Conservation (phyloP, 495 filamentous ascomycete genomes). For the Margaritispora aquatica region DNA sequence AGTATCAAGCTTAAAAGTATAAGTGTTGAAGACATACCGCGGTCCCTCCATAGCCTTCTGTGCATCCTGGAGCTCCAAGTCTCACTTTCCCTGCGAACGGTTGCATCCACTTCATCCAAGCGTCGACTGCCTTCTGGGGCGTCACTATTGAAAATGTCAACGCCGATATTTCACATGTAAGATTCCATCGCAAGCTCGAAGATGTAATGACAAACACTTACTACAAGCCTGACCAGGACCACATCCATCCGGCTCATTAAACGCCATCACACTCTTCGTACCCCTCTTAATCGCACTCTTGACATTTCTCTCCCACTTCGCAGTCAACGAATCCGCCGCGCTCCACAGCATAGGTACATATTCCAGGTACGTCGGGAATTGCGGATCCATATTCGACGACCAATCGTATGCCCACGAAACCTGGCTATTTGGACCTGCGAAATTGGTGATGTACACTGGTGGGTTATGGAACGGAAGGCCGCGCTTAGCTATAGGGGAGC, state of each 20-base stretch:
- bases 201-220: not conserved
- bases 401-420: slow-evolving; percentile 72
- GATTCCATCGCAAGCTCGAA: not conserved
- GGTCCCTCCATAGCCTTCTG: slow-evolving; percentile 40
- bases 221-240: slow-evolving; percentile 50
- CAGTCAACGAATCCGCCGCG: slow-evolving; percentile 20
- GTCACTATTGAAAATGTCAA: not conserved
- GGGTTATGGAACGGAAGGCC: slow-evolving; percentile 6
- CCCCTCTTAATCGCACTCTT: slow-evolving; percentile 51
- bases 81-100: slow-evolving; percentile 56
- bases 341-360: slow-evolving; percentile 77
- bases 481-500: not conserved
- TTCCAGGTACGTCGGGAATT: slow-evolving; percentile 36
- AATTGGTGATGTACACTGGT: not conserved
- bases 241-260: slow-evolving; percentile 77
- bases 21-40: slow-evolving; percentile 21
- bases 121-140: slow-evolving; percentile 49
- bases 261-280: slow-evolving; percentile 56
- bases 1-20: slow-evolving; percentile 32
- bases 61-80: slow-evolving; percentile 69
- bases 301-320: slow-evolving; percentile 49
- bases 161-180: not conserved
- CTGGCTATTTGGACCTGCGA: slow-evolving; percentile 22
- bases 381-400: slow-evolving; percentile 36
- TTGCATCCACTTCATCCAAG: slow-evolving; percentile 61